Conservation (phyloP, 2,329 filamentous ascomycete species). For the Claviceps paspali region DNA sequence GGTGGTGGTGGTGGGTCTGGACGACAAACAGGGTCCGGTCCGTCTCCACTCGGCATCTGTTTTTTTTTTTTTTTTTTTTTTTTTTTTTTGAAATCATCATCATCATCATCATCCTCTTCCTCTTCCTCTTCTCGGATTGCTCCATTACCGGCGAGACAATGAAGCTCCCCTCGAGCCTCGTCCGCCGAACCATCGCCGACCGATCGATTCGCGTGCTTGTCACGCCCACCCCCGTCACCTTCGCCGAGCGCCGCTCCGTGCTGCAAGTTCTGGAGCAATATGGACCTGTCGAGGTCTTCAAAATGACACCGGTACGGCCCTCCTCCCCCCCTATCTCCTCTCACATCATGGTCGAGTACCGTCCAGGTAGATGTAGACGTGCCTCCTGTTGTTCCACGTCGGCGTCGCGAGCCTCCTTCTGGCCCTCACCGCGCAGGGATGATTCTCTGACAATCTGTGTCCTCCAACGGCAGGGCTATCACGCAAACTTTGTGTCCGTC, state of each 20-base stretch:
- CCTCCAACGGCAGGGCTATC: conserved; percentile 22
- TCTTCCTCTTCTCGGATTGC: background rate
- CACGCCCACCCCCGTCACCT: conserved; percentile 32
- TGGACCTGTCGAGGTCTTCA: conserved; percentile 37
- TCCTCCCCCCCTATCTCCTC: background rate
- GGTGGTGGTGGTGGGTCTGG: too few species aligned
- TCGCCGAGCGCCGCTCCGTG: conserved; percentile 40
- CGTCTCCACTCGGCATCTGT: too few species aligned
- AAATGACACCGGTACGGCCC: conserved; percentile 14
- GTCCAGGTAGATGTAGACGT: too few species aligned
- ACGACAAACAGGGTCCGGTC: too few species aligned
- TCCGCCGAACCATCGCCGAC: conserved; percentile 11
- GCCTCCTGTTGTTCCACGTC: too few species aligned
- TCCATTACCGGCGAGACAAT: conserved; percentile 1
- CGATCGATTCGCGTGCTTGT: conserved; percentile 35
- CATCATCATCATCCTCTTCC: background rate
- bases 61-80: background rate
- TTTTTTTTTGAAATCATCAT: too few species aligned
- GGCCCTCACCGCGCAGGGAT: too few species aligned
- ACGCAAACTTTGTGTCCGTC: conserved; percentile 35
- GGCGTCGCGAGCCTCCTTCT: too few species aligned
- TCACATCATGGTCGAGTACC: too few species aligned
- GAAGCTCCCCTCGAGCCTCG: conserved; percentile 6
- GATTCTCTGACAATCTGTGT: background rate
- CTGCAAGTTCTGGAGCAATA: conserved; percentile 34